Conservation (phyloP, 2,329 filamentous ascomycete genomes). For the Torrubiellomyces zombiae region DNA sequence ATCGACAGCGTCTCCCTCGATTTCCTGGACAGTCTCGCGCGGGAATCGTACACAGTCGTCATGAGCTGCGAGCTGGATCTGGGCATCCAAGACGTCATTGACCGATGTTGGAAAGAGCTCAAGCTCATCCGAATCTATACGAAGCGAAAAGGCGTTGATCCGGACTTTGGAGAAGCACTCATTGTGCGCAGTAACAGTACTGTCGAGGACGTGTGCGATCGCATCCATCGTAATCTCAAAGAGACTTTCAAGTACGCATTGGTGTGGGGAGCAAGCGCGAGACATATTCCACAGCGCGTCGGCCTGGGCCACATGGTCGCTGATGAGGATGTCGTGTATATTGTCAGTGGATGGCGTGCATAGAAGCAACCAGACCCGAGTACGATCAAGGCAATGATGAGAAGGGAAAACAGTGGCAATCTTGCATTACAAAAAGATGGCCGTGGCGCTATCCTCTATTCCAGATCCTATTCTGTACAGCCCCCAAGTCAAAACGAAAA, state of each 20-base stretch:
- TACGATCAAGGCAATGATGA: slow-evolving; percentile 1
- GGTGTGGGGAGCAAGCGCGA: slow-evolving; percentile 92
- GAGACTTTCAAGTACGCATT: slow-evolving; percentile 98
- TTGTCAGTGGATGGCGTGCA: slow-evolving; percentile 47
- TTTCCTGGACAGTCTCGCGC: slow-evolving; percentile 79
- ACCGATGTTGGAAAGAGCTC: slow-evolving; percentile 88
- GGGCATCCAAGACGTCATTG: slow-evolving; percentile 83
- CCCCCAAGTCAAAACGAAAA: too few relatives aligned
- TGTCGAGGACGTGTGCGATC: slow-evolving; percentile 94
- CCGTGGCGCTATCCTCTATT: too few relatives aligned
- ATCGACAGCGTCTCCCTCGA: slow-evolving; percentile 90
- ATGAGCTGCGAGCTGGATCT: slow-evolving; percentile 97
- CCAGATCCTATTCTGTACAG: too few relatives aligned
- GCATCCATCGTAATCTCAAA: slow-evolving; percentile 84
- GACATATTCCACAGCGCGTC: slow-evolving; percentile 86
- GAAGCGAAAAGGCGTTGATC: slow-evolving; percentile 84
- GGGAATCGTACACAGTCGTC: slow-evolving; percentile 85
- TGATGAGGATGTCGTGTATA: slow-evolving; percentile 53
- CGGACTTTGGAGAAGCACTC: slow-evolving; percentile 76
- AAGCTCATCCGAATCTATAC: slow-evolving; percentile 86
- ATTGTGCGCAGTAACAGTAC: slow-evolving; percentile 80
- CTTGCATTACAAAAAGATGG: too few relatives aligned
- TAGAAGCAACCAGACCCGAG: too few relatives aligned
- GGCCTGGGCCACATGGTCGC: slow-evolving; percentile 67
- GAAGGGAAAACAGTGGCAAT: neutral